These are phyloP conservation scores for Ceratocystiopsis brevicomis DNA, from an alignment of 2,329 filamentous ascomycete species.

Conservation along the genomic window DNA sequence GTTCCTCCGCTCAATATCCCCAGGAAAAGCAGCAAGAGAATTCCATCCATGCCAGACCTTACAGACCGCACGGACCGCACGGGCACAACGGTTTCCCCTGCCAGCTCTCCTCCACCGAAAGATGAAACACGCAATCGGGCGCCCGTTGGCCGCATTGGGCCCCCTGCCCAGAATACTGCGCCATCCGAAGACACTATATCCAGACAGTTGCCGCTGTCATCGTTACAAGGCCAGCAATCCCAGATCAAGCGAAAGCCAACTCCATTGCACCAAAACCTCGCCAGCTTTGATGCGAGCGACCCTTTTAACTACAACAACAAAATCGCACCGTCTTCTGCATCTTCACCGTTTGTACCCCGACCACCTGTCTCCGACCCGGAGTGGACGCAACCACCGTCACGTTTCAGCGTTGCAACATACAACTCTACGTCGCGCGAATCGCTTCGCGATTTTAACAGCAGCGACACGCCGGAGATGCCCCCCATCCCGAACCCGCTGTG, in stretches of 20 bases:
- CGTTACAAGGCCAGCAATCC: not conserved
- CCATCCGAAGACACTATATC: slow-evolving; percentile 14
- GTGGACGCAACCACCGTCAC: slow-evolving; percentile 35
- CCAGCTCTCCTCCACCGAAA: slow-evolving; percentile 12
- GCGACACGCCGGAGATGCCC: slow-evolving; percentile 6
- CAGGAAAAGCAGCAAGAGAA: slow-evolving; percentile 28
- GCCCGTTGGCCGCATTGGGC: slow-evolving; percentile 18
- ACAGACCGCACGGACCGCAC: slow-evolving; percentile 5
- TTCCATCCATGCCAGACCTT: slow-evolving; percentile 9
- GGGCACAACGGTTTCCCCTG: slow-evolving; percentile 12
- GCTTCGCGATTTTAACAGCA: slow-evolving; percentile 3
- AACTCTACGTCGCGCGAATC: slow-evolving; percentile 30
- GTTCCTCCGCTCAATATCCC: slow-evolving; percentile 38
- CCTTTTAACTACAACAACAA: slow-evolving; percentile 10
- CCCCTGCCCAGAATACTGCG: slow-evolving; percentile 15
- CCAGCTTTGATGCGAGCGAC: slow-evolving; percentile 9
- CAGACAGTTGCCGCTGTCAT: slow-evolving; percentile 6
- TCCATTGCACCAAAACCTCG: slow-evolving; percentile 3
- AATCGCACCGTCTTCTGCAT: too few relatives aligned
- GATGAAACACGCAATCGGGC: slow-evolving; percentile 12
- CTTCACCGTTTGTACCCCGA: too few relatives aligned
- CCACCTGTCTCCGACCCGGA: slow-evolving; percentile 9
- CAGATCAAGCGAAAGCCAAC: slow-evolving; percentile 6
- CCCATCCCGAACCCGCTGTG: slow-evolving; percentile 3
- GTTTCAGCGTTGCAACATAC: slow-evolving; percentile 46